Evolutionary conservation across 768 basidiomycete genomes (phyloP).

Genomic region (Stropharia rugosoannulata): DNA sequence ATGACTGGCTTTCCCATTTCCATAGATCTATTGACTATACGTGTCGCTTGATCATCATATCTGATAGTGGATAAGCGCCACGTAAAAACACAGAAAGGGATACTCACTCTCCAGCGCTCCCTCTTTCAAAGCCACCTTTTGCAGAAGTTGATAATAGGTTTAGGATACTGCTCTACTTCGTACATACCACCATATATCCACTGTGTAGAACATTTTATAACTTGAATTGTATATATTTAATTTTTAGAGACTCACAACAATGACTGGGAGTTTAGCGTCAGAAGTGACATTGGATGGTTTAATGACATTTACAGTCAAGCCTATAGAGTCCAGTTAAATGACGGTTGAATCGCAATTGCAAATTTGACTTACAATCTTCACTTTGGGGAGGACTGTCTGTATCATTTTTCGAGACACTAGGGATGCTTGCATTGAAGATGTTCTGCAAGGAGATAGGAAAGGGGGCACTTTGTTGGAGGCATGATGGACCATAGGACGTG

Average conservation of each 20-base stretch:
- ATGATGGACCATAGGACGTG: slow-evolving; percentile 42
- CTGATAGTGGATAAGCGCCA: slow-evolving; percentile 17
- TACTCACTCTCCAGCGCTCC: slow-evolving; percentile 19
- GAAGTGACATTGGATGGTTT: slow-evolving; percentile 34
- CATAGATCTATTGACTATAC: slow-evolving; percentile 43
- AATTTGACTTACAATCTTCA: slow-evolving; percentile 17
- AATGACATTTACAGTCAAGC: slow-evolving; percentile 48
- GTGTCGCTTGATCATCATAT: slow-evolving; percentile 33
- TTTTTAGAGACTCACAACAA: slow-evolving; percentile 35
- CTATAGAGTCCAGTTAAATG: slow-evolving; percentile 14
- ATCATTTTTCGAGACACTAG: background rate
- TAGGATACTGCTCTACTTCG: background rate
- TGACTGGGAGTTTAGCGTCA: slow-evolving; percentile 43
- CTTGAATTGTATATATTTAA: background rate
- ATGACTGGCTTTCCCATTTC: slow-evolving; percentile 43
- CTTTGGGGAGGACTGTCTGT: background rate
- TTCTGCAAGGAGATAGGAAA: slow-evolving; percentile 4
- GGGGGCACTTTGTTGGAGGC: slow-evolving; percentile 28
- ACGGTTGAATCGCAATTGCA: background rate
- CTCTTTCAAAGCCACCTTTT: slow-evolving; percentile 26
- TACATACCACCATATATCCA: slow-evolving; percentile 44
- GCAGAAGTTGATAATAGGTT: background rate
- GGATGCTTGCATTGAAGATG: slow-evolving; percentile 9
- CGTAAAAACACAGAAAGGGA: background rate
- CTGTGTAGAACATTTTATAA: slow-evolving; percentile 17